Evolutionary conservation across 257 asterid genomes (phyloP).

Genomic region (Solanum microdontum): DNA sequence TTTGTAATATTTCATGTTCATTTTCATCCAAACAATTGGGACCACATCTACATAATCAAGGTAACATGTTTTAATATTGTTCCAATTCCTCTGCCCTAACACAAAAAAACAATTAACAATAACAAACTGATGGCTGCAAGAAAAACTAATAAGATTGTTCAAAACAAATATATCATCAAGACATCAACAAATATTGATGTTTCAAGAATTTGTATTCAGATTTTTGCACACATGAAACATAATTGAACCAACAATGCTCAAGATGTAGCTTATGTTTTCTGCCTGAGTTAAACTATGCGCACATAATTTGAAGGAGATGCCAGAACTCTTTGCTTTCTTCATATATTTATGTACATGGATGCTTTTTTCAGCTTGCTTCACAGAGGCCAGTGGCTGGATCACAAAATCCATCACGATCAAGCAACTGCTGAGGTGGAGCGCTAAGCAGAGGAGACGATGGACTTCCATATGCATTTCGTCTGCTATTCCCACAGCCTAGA

Average conservation of each 20-base stretch:
- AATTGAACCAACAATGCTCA: background rate
- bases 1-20: background rate
- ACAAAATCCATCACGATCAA: conserved; percentile 85
- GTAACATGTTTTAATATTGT: background rate
- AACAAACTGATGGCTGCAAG: background rate
- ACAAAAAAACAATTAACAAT: background rate
- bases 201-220: background rate
- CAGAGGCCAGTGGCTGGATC: conserved; percentile 78
- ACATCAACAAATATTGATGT: background rate
- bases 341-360: background rate
- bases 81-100: background rate
- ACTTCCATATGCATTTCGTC: conserved; percentile 82
- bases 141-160: background rate
- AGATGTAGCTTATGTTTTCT: background rate
- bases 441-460: conserved; percentile 93
- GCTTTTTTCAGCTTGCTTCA: conserved; percentile 20
- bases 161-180: background rate
- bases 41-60: background rate
- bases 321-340: background rate
- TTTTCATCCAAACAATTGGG: background rate
- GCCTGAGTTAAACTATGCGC: background rate
- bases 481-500: conserved; percentile 86
- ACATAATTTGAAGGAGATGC: background rate
- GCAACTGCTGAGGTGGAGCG: conserved; percentile 80
- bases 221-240: background rate